Base-by-base conservation (phyloP, 2,329 filamentous ascomycete genomes). In the Amesomyces nigricolor region DNA sequence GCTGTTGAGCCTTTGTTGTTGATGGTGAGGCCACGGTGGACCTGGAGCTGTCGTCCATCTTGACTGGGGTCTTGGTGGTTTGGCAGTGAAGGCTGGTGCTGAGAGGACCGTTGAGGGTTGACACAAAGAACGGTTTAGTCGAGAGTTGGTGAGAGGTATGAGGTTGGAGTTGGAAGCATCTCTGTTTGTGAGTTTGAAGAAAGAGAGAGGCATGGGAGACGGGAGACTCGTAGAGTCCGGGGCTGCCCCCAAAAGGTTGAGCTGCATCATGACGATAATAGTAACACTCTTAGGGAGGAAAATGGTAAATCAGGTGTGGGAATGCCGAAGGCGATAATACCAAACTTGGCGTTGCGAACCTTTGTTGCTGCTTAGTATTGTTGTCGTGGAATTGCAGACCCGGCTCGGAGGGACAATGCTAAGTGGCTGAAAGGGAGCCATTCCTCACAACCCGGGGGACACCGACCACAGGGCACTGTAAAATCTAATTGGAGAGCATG, bases 331-430 rank as follows among this genome's bases (percentile, higher is more conserved):
- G 32, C 32, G 32, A 35, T 35, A 47, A 47, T 43, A 19, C 30
- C 14, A 55, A 42, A 42, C 39, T 56, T 47, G 47, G 51, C 30
- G 51, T 39, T 35, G 45, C 38, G 53, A 17, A n/a, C 19, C 57
- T 61, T 63, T 63, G 58, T 62, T 54, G 30, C 39, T 10, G 14
- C 49, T 64, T 63, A 56, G 57, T 58, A 65, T 65, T 65, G 61
- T 64, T 17, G 45, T 57, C 42, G 16, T 22, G 38, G 13, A 32
- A 29, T 32, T 16, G 29, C 14, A n/a, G 32, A 17, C 26, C 39
- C 29, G 14, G 30, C 29, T n/a, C 16, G 38, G 5, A 22, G n/a
- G 54, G 55, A 62, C 59, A 64, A 64, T 62, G 56, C 37, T 59
- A 63, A 62, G 54, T 44, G 39, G 38, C 48, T 29, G 51, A 58